These are phyloP conservation scores for Physcomitrium patens DNA, from an alignment of 225 moss, liverwort and hornwort genomes.

Conservation along the genomic window DNA sequence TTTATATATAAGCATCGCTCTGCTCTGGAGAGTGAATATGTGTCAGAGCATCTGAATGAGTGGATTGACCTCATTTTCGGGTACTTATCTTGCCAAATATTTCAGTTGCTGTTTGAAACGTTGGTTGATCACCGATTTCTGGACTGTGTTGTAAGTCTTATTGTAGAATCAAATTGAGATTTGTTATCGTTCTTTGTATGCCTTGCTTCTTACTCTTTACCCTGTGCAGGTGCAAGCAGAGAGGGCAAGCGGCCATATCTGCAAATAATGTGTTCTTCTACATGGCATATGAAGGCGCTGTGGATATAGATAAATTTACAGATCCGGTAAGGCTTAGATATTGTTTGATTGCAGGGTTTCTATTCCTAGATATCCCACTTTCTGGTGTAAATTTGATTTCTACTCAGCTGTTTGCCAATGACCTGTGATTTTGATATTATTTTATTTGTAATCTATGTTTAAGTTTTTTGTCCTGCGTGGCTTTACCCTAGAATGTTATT, in stretches of 20 bases:
- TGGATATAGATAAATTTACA: conserved; percentile 88
- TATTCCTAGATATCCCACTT: not conserved
- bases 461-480: not conserved
- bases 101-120: conserved; percentile 2
- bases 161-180: not conserved
- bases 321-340: conserved; percentile 63
- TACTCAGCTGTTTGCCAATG: not conserved
- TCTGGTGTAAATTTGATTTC: not conserved
- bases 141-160: not conserved
- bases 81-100: conserved; percentile 36
- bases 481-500: not conserved
- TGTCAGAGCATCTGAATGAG: conserved; percentile 83
- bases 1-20: conserved; percentile 84
- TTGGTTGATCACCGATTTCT: not conserved
- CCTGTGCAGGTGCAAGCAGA: conserved; percentile 70
- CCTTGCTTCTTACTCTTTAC: conserved; percentile 4
- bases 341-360: not conserved
- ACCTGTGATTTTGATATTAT: not conserved
- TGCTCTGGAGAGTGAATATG: conserved; percentile 89
- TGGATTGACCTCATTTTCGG: conserved; percentile 97
- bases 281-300: conserved; percentile 93
- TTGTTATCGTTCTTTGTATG: not conserved
- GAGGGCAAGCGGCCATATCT: conserved; percentile 77
- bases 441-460: too few relatives aligned
- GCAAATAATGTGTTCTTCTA: conserved; percentile 88